A percentile compares a stretch with the other conserved stretches of the same genome.
These are phyloP conservation scores for slime mould (Dictyostelium discoideum) DNA, from an alignment of 78 protist species.

Conservation along the genomic window dicty_2.7 NC_007090.3:3107001-3107500, in stretches of 20 bases:
- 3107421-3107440: background rate
- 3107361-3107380: slow-evolving; percentile 21
- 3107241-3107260: background rate
- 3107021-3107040: background rate
- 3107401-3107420: background rate
- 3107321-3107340: slow-evolving; percentile 11
- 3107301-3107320: background rate
- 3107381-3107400: slow-evolving; percentile 19
- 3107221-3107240: background rate
- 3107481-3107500: background rate
- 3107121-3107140: slow-evolving; percentile 14
- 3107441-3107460: background rate
- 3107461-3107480: background rate
- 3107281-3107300: background rate
- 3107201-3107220: slow-evolving; percentile 11
- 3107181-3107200: background rate
- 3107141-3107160: background rate
- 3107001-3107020: background rate
- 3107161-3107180: background rate
- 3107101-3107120: slow-evolving; percentile 1
- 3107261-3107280: slow-evolving; percentile 27
- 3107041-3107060: slow-evolving; percentile 26
- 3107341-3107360: slow-evolving; percentile 25
- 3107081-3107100: background rate
- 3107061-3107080: background rate